phyloP scores from a whole-genome alignment of 2,329 filamentous ascomycete genomes.

The Graphilbum fragrans region DNA sequence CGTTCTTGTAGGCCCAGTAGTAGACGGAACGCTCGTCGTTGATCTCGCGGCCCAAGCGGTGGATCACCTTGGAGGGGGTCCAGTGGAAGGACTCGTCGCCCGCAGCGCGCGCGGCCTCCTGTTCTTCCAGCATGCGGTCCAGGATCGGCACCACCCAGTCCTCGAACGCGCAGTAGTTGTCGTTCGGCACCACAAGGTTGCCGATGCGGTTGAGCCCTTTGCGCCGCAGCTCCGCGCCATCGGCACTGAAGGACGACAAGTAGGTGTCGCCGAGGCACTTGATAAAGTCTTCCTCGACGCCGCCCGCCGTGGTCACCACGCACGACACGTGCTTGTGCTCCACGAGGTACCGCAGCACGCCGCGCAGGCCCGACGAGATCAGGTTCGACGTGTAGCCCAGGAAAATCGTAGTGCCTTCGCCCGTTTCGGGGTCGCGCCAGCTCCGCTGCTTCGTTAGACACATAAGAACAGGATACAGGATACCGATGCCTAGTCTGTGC shows the following conservation, averaged over 20 bases:
- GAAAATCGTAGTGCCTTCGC: constrained; percentile 80
- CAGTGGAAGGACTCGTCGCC: constrained; percentile 61
- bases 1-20: constrained; percentile 96
- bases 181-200: constrained; percentile 90
- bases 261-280: constrained; percentile 95
- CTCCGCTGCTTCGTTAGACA: constrained; percentile 37
- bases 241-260: constrained; percentile 70
- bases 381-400: constrained; percentile 96
- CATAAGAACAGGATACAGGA: too few relatives aligned
- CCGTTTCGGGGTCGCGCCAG: constrained; percentile 71
- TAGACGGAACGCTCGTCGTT: constrained; percentile 84
- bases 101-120: constrained; percentile 49
- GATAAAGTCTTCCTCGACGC: constrained; percentile 95
- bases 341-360: constrained; percentile 83
- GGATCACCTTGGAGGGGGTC: constrained; percentile 90
- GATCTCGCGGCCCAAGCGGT: constrained; percentile 84
- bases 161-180: constrained; percentile 94
- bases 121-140: constrained; percentile 87
- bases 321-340: constrained; percentile 86
- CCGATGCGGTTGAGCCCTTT: constrained; percentile 92
- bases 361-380: constrained; percentile 88
- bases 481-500: too few relatives aligned
- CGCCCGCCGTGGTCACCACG: constrained; percentile 90
- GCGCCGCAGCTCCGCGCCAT: constrained; percentile 64
- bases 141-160: constrained; percentile 95